Base-by-base conservation (phyloP, 805 yeast species). In the Saccharomycopsis amapae region DNA sequence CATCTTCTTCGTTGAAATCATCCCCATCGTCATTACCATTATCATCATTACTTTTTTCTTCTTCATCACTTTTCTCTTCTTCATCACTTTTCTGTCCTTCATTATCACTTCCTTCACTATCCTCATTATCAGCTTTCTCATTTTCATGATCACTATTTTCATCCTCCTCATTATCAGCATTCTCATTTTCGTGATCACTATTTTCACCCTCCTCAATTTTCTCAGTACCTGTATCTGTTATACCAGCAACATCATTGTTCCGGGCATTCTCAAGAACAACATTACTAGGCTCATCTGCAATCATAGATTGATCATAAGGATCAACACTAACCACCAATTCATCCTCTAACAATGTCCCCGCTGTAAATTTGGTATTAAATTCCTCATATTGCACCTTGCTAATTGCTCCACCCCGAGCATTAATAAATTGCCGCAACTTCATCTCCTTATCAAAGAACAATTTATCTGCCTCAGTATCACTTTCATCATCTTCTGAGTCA, bases 401-500 rank as follows among this genome's bases (percentile, higher is more conserved):
- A 18, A 50, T 38, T 10, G 33, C 4, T 2, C 53, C 53, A 10
- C 42, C 48, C 18, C 44, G 38, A 4, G 34, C 25, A 35, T 40
- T 34, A 19, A 50, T 42, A 6, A 50, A 35, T 28, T 36, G 39
- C 39, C 53, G 22, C 26, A 50, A 35, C 31, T 30, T 37, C 18
- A 40, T 35, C 39, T 50, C 53, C 19, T 40, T 39, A 25, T 38
- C 46, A 38, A 46, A 50, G 35, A 50, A 50, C 19, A 35, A 12
- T 24, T 30, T 18, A 32, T 50, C 53, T 10, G 26, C 25, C n/a
- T 38, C 31, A 2, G 10, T 42, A 9, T 36, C 48, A 13, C 42
- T 50, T 18, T 24, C 19, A 20, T 58, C 68, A 26, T 58, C 65
- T 32, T 63, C 70, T 20, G 69, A 57, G 2, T 62, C 47, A 28